Base-by-base conservation (phyloP, 2,329 filamentous ascomycete genomes). In the Polytolypa hystricis region DNA sequence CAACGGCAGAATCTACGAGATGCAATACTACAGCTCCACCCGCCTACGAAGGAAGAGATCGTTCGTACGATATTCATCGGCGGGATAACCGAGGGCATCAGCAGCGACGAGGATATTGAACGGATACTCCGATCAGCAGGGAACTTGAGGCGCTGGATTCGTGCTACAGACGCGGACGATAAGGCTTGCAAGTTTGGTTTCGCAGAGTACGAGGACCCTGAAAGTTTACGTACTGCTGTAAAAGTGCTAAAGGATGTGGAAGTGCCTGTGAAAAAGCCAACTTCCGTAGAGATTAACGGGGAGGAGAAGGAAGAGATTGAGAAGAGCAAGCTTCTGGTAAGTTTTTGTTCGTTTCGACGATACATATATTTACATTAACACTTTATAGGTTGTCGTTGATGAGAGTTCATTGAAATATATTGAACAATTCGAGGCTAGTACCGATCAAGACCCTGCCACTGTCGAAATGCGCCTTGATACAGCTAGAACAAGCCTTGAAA, bases 131-230 rank as follows among this genome's bases (percentile, higher is more conserved):
- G 73, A 30, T 73, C 79, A n/a, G 81, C 82, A 0, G 87, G 87
- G 27, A 78, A 72, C 54, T 62, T 98, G 43, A 77, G 82, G 45
- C 79, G 85, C 50, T 98, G 87, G 86, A 86, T 87, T 44, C 70
- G 84, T 42, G 80, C 78, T 21, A 76, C 74, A 12, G 77, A 84
- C 56, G 77, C 81, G n/a, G 79, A 85, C 46, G 77, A 82, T 46
- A 91, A 89, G 62, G 78, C 79, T 38, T 79, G 81, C 60, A 81
- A 79, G 44, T 96, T 96, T 66, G 91, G 89, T 10, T 96, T 98
- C 62, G 91, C 89, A 41, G 83, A 95, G 60, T 98, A 83, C 59
- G 89, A 94, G 44, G 87, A 96, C 57, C 77, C 80, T 16, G 84
- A 94, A 58, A 89, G 86, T 46, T 69, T 98, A 47, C 78, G 81